Percentiles rank a stretch among this genome's conserved stretches.
Conservation (phyloP, 2,329 filamentous ascomycete species). For the Trichoderma semiorbis region DNA sequence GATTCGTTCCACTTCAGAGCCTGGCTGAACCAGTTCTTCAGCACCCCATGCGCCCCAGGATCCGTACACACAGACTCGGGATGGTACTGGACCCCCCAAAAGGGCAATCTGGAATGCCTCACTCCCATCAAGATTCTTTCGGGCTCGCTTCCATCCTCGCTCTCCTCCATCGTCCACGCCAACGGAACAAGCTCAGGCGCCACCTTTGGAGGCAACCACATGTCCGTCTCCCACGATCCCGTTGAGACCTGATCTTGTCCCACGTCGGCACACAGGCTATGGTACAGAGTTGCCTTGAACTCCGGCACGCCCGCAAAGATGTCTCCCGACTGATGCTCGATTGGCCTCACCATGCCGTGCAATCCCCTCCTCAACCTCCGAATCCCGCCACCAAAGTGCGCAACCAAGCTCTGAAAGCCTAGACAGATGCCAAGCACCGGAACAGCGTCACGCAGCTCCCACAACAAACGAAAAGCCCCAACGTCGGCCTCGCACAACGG, state of each 20-base stretch:
- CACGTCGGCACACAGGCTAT: constrained; percentile 58
- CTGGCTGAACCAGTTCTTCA: constrained; percentile 72
- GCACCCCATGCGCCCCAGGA: constrained; percentile 57
- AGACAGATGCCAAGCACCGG: constrained; percentile 87
- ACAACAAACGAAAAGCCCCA: constrained; percentile 75
- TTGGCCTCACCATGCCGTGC: constrained; percentile 74
- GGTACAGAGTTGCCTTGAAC: constrained; percentile 74
- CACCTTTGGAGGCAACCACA: constrained; percentile 38
- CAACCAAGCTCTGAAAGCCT: constrained; percentile 79
- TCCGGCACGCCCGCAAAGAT: constrained; percentile 62
- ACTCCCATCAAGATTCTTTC: constrained; percentile 73
- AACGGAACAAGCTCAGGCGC: constrained; percentile 51
- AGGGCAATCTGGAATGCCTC: constrained; percentile 64
- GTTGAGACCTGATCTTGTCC: constrained; percentile 43
- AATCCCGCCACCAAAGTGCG: constrained; percentile 64
- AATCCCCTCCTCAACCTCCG: constrained; percentile 66
- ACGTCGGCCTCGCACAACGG: constrained; percentile 71
- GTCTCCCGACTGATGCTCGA: constrained; percentile 57
- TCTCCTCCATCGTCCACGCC: constrained; percentile 57
- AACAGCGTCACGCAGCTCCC: constrained; percentile 61
- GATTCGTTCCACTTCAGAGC: constrained; percentile 58
- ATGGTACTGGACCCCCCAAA: constrained; percentile 88
- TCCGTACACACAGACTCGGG: constrained; percentile 87
- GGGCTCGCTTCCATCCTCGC: constrained; percentile 29
- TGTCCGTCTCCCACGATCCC: constrained; percentile 35